Conservation (phyloP, 2,329 filamentous ascomycete genomes). For the Phaeosphaeriaceae sp. region DNA sequence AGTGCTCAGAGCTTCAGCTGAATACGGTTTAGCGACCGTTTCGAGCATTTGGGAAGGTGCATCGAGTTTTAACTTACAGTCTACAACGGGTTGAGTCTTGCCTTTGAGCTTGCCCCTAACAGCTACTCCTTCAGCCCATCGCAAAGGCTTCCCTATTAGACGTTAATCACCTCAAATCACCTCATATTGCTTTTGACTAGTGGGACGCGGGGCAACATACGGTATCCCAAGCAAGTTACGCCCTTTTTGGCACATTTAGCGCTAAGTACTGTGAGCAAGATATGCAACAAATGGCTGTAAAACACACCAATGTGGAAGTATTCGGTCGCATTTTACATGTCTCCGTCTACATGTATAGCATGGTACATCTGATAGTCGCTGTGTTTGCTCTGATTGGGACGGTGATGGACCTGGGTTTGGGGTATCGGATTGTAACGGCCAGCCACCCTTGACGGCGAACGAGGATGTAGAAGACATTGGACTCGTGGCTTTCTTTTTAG, state of each 20-base stretch:
- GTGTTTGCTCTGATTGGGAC: constrained; percentile 9
- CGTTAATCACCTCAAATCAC: background rate
- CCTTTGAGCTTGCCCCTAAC: constrained; percentile 34
- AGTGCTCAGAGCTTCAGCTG: constrained; percentile 22
- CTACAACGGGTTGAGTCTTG: constrained; percentile 30
- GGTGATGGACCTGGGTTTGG: background rate
- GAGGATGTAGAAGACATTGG: constrained; percentile 19
- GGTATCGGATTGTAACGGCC: background rate
- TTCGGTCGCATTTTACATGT: constrained; percentile 48
- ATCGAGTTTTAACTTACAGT: constrained; percentile 16
- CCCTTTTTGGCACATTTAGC: constrained; percentile 46
- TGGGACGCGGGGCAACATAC: constrained; percentile 21
- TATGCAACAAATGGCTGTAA: too few species aligned
- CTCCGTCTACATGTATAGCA: constrained; percentile 46
- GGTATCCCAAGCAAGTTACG: constrained; percentile 45
- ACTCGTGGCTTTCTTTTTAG: constrained; percentile 11
- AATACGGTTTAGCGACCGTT: background rate
- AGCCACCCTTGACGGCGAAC: background rate
- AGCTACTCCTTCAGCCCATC: constrained; percentile 45
- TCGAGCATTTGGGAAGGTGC: background rate
- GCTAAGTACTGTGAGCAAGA: constrained; percentile 10
- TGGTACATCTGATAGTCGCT: constrained; percentile 27
- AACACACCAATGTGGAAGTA: constrained; percentile 37
- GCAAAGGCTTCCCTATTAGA: constrained; percentile 20
- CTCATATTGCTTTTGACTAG: background rate